Conservation (phyloP, 2,329 filamentous ascomycete species). For the Cercospora zeae-maydis region DNA sequence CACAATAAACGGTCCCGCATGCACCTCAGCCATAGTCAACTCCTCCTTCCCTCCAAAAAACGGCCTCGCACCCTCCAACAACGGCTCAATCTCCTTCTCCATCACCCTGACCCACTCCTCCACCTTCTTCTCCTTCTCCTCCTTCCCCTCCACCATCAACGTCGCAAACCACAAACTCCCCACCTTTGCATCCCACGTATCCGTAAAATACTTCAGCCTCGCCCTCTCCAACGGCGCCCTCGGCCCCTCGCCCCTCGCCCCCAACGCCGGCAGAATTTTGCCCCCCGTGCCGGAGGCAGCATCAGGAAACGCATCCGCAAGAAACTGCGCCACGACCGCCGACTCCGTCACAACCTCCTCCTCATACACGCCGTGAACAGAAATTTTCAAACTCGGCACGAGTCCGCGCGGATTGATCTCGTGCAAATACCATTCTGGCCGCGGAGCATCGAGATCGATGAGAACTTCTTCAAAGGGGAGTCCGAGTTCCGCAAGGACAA, state of each 20-base stretch:
- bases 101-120: constrained; percentile 55
- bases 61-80: constrained; percentile 51
- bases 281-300: constrained; percentile 40
- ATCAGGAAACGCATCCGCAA: constrained; percentile 66
- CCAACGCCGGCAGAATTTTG: constrained; percentile 57
- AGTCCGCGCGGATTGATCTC: constrained; percentile 74
- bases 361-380: constrained; percentile 42
- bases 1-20: constrained; percentile 63
- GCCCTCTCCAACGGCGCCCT: constrained; percentile 45
- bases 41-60: constrained; percentile 47
- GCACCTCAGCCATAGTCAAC: constrained; percentile 72
- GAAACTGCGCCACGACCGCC: constrained; percentile 67
- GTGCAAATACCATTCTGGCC: constrained; percentile 66
- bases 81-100: constrained; percentile 69
- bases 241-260: constrained; percentile 39
- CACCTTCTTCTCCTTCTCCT: constrained; percentile 49
- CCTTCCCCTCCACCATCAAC: constrained; percentile 43
- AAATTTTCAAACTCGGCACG: constrained; percentile 67
- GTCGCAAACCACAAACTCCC: constrained; percentile 45
- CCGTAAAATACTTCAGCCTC: constrained; percentile 67
- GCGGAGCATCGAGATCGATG: constrained; percentile 66
- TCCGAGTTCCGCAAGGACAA: constrained; percentile 33
- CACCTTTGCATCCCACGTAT: constrained; percentile 64
- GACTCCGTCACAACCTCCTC: constrained; percentile 69
- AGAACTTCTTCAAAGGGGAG: constrained; percentile 36